Conservation (phyloP, 805 yeast genomes). For the Pichia deserticola region DNA sequence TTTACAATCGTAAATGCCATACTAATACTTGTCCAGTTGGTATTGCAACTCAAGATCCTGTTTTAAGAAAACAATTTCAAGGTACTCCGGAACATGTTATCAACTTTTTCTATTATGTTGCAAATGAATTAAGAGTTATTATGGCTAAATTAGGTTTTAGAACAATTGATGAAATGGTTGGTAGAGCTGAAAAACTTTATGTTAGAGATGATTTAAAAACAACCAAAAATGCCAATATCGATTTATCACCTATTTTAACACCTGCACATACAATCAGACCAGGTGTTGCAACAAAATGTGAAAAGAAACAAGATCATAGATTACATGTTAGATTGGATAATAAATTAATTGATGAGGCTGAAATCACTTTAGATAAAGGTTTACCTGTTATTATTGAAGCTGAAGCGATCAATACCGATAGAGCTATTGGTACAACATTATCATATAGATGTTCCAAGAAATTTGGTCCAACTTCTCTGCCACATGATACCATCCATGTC, state of each 20-base stretch:
- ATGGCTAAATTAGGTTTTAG: conserved; percentile 96
- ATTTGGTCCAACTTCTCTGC: conserved; percentile 89
- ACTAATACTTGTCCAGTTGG: conserved; percentile 95
- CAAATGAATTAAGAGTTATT: conserved; percentile 83
- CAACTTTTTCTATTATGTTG: conserved; percentile 91
- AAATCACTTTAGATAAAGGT: conserved; percentile 92
- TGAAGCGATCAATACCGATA: conserved; percentile 90
- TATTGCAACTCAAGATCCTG: conserved; percentile 97
- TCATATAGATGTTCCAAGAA: conserved; percentile 90
- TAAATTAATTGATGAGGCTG: conserved; percentile 93
- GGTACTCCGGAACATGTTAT: conserved; percentile 99
- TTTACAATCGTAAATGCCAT: conserved; percentile 94
- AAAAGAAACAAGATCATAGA: conserved; percentile 89
- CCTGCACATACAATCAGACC: conserved; percentile 97
- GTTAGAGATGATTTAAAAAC: conserved; percentile 81
- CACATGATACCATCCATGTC: conserved; percentile 93
- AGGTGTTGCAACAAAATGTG: conserved; percentile 90
- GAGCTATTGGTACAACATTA: conserved; percentile 91
- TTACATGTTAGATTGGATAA: conserved; percentile 90
- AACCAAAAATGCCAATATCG: conserved; percentile 86
- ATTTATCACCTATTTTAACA: conserved; percentile 86
- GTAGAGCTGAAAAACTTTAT: conserved; percentile 84
- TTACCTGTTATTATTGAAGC: conserved; percentile 92
- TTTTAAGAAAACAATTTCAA: conserved; percentile 78
- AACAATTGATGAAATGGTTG: conserved; percentile 96